These are phyloP conservation scores for Cutaneotrichosporon sp. DNA, from an alignment of 1,284 basidiomycete genomes.

Conservation along the genomic window DNA sequence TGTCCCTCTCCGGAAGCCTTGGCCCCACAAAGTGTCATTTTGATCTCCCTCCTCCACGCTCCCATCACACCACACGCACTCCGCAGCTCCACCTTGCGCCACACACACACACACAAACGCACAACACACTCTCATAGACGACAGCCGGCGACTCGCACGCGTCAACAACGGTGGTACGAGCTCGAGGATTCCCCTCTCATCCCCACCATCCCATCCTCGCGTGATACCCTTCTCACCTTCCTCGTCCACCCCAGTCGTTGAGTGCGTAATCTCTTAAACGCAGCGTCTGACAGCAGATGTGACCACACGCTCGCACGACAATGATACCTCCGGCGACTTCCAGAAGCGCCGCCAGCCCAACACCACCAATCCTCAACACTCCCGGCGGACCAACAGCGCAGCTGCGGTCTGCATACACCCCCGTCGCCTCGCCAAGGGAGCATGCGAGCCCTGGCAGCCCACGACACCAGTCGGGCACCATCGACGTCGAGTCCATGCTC, in stretches of 20 bases:
- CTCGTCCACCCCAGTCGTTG: background rate
- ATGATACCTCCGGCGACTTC: conserved; percentile 9
- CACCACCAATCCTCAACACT: conserved; percentile 17
- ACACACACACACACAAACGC: background rate
- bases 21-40: background rate
- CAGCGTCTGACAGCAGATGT: conserved; percentile 8
- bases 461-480: conserved; percentile 25
- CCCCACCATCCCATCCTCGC: conserved; percentile 4
- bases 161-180: conserved; percentile 8
- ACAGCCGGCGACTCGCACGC: background rate
- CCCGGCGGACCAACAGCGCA: conserved; percentile 15
- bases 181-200: conserved; percentile 1
- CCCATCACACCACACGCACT: background rate
- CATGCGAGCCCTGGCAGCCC: conserved; percentile 28
- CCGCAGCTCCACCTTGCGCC: background rate
- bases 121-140: no score
- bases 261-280: background rate
- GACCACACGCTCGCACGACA: conserved; percentile 10
- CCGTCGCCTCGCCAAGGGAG: conserved; percentile 16
- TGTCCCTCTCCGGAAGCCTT: background rate
- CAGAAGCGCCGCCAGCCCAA: conserved; percentile 3
- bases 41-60: background rate
- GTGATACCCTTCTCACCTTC: conserved; percentile 1
- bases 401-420: conserved; percentile 4
- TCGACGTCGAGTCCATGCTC: conserved; percentile 40